Conservation (phyloP, 306 rosid genomes). For the Chamaecrista fasciculata region DNA sequence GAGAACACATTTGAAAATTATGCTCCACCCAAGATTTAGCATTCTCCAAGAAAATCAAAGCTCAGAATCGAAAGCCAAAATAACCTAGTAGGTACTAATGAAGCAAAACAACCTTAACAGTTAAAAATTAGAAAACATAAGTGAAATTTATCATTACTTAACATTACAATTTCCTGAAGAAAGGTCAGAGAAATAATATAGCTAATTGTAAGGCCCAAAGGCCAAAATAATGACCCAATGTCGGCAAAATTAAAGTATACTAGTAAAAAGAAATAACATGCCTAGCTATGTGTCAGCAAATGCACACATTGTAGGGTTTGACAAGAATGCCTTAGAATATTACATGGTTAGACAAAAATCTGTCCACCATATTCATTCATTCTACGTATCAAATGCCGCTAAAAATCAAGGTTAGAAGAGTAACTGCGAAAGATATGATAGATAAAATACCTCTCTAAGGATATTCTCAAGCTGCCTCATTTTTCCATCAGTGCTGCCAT, state of each 20-base stretch:
- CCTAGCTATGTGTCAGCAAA: not conserved
- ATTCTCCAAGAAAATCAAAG: not conserved
- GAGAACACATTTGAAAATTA: too few species aligned
- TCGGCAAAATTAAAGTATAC: not conserved
- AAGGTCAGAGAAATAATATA: not conserved
- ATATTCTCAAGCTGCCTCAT: constrained; percentile 80
- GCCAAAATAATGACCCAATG: not conserved
- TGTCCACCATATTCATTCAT: not conserved
- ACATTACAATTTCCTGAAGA: not conserved
- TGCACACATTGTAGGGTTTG: not conserved
- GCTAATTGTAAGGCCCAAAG: not conserved
- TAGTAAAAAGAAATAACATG: not conserved
- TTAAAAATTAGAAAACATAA: not conserved
- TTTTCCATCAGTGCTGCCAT: constrained; percentile 75
- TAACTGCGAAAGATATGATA: not conserved
- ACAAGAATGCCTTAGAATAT: not conserved
- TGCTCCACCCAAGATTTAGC: not conserved
- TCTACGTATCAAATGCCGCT: constrained; percentile 28
- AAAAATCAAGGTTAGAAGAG: constrained; percentile 12
- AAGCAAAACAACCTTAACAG: not conserved
- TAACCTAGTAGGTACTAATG: not conserved
- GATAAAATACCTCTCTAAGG: constrained; percentile 65
- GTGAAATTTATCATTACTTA: not conserved
- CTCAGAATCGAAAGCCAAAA: not conserved
- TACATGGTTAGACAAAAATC: not conserved